Evolutionary conservation across 139 green algal species (phyloP).

Genomic region (Chlorella sp.): DNA sequence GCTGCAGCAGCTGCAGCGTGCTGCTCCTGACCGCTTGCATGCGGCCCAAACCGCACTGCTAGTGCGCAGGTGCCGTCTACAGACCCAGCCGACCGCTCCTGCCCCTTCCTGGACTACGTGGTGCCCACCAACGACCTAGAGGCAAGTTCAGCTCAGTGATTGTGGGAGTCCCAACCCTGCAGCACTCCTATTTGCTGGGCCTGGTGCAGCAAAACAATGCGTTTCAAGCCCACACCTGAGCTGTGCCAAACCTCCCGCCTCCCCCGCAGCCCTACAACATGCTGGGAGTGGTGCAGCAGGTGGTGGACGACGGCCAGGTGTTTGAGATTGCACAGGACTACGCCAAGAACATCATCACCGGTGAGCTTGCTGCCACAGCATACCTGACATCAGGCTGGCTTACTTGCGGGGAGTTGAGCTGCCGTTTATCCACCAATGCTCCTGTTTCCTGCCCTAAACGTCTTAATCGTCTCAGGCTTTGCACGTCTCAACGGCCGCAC

Average conservation of each 20-base stretch:
- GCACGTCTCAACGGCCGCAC: slow-evolving; percentile 63
- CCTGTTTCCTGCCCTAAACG: no score
- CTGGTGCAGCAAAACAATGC: no score
- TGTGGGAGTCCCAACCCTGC: no score
- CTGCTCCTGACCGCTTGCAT: no score
- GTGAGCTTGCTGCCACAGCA: no score
- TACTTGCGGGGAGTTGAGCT: no score
- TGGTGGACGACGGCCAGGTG: slow-evolving; percentile 69
- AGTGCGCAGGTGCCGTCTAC: slow-evolving; percentile 2
- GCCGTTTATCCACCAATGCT: no score
- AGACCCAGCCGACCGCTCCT: slow-evolving; percentile 45
- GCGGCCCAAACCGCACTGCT: no score
- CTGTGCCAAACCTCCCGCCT: background rate
- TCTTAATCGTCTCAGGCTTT: slow-evolving; percentile 51
- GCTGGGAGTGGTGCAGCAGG: slow-evolving; percentile 54
- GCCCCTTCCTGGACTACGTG: slow-evolving; percentile 55
- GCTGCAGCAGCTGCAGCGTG: no score
- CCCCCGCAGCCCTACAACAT: slow-evolving; percentile 63
- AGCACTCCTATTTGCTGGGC: no score
- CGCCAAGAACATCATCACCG: slow-evolving; percentile 72
- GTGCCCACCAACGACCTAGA: slow-evolving; percentile 51
- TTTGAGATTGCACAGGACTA: slow-evolving; percentile 73
- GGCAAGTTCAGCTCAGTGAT: background rate
- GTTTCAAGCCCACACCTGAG: no score
- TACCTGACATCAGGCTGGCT: no score